Conservation (phyloP, 2,329 filamentous ascomycete species). For the Tolypocladium pustulatum region DNA sequence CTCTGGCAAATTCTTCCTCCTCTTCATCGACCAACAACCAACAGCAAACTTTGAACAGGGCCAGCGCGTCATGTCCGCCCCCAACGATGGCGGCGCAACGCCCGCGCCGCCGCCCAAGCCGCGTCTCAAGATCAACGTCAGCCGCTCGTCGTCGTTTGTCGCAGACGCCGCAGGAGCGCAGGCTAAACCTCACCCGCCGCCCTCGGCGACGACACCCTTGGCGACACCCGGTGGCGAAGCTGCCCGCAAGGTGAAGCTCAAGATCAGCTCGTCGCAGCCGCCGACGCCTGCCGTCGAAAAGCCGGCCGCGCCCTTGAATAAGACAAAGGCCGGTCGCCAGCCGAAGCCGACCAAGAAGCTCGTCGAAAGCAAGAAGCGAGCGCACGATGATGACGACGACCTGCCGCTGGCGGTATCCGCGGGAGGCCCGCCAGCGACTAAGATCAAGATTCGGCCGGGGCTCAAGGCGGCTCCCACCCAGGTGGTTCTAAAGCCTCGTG, state of each 20-base stretch:
- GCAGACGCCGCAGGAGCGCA: slow-evolving; percentile 13
- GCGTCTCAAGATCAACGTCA: slow-evolving; percentile 29
- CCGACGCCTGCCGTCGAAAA: slow-evolving; percentile 21
- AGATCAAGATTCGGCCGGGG: slow-evolving; percentile 40
- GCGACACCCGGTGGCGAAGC: slow-evolving; percentile 19
- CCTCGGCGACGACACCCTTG: slow-evolving; percentile 1
- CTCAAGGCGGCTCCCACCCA: slow-evolving; percentile 25
- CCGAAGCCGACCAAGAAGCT: slow-evolving; percentile 49
- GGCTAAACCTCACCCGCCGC: slow-evolving; percentile 3
- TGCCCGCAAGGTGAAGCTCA: slow-evolving; percentile 30
- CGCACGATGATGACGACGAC: slow-evolving; percentile 45
- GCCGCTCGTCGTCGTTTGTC: slow-evolving; percentile 22
- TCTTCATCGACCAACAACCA: background rate
- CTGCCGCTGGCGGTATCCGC: slow-evolving; percentile 17
- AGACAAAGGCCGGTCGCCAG: slow-evolving; percentile 50
- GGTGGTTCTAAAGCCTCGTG: slow-evolving; percentile 49
- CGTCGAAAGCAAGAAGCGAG: slow-evolving; percentile 49
- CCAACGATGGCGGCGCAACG: slow-evolving; percentile 10
- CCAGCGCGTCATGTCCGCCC: slow-evolving; percentile 17
- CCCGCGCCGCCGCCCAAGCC: slow-evolving; percentile 21
- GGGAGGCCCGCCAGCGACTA: slow-evolving; percentile 13
- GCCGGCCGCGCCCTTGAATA: slow-evolving; percentile 15
- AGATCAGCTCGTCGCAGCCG: slow-evolving; percentile 27
- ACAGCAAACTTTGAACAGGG: background rate
- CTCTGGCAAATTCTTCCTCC: background rate